Evolutionary conservation across 495 filamentous ascomycete genomes (phyloP).

Genomic region (Aspergillus biplanus): DNA sequence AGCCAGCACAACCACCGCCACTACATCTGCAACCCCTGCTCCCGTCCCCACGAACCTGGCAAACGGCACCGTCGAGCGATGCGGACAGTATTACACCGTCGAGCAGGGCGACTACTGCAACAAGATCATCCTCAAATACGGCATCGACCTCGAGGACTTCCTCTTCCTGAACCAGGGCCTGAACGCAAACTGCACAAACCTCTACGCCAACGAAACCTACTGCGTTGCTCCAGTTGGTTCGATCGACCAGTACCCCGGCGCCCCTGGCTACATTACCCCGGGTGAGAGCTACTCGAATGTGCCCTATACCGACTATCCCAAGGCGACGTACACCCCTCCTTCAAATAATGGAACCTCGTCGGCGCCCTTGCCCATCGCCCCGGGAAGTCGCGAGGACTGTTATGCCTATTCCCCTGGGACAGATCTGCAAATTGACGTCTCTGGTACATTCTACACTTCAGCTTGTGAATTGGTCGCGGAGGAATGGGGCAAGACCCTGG

Average conservation of each 20-base stretch:
- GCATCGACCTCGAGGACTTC: slow-evolving; percentile 15
- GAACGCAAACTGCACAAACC: slow-evolving; percentile 13
- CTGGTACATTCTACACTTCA: slow-evolving; percentile 6
- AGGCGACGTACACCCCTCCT: slow-evolving; percentile 6
- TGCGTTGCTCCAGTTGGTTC: slow-evolving; percentile 11
- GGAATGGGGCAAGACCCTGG: background rate
- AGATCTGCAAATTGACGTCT: slow-evolving; percentile 11
- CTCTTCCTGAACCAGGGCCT: slow-evolving; percentile 13
- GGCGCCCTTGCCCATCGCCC: slow-evolving; percentile 8
- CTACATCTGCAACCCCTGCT: background rate
- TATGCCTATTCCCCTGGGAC: slow-evolving; percentile 7
- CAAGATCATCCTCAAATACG: slow-evolving; percentile 15
- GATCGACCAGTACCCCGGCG: slow-evolving; percentile 14
- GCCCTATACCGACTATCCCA: slow-evolving; percentile 2
- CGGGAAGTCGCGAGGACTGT: slow-evolving; percentile 15
- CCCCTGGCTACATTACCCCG: slow-evolving; percentile 8
- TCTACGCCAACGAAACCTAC: slow-evolving; percentile 13
- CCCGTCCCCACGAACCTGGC: slow-evolving; percentile 11
- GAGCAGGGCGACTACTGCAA: slow-evolving; percentile 13
- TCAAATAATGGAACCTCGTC: background rate
- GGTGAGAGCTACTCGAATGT: slow-evolving; percentile 4
- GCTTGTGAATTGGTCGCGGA: slow-evolving; percentile 9
- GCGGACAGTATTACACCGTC: slow-evolving; percentile 12
- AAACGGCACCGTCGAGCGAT: slow-evolving; percentile 5
- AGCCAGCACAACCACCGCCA: background rate